Base-by-base conservation (phyloP, 208 protist species). In the Kentomonas sorsogonicus region DNA sequence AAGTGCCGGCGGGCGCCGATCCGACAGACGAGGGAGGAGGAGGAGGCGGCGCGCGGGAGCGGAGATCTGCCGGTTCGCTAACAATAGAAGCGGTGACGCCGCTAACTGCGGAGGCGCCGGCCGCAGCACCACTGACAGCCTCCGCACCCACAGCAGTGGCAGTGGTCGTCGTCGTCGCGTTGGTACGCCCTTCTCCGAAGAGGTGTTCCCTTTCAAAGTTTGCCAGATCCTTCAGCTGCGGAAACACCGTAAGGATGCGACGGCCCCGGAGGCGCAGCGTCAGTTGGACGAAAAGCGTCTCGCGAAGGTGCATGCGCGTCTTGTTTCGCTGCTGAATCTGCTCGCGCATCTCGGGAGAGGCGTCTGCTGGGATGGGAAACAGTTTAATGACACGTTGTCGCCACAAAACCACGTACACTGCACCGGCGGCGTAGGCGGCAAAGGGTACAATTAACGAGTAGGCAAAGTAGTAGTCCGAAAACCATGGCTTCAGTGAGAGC, bases 401-500 rank as follows among this genome's bases (percentile, higher is more conserved):
- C 11, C 45, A 23, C 53, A 60, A 40, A 7, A 72, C 46, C 20
- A 79, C 60, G 45, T 66, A 65, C 11, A 47, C 47, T 0, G 31
- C 43, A n/a, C 75, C 61, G 1, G 33, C 29, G 11, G 22, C 56
- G 45, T 72, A 73, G 6, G 60, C 29, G 10, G 43, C 50, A 53
- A 75, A 86, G 41, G 66, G 70, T n/a, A 67, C 50, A 5, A 77
- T 0, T 15, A 82, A 40, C 40, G 79, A 31, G 22, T 56, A 60
- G 0, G 64, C 44, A 48, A 68, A 86, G 66, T 72, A 86, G n/a
- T 11, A 36, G 50, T 86, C 79, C 0, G 79, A 55, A 59, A 82
- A 81, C 79, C 74, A 81, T 36, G 79, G 79, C 63, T 79, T 81
- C 30, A 86, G 55, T 16, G 74, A 74, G 15, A 82, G 48, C 33